phyloP scores from a whole-genome alignment of 2,329 filamentous ascomycete species.

The Alternaria sp. region DNA sequence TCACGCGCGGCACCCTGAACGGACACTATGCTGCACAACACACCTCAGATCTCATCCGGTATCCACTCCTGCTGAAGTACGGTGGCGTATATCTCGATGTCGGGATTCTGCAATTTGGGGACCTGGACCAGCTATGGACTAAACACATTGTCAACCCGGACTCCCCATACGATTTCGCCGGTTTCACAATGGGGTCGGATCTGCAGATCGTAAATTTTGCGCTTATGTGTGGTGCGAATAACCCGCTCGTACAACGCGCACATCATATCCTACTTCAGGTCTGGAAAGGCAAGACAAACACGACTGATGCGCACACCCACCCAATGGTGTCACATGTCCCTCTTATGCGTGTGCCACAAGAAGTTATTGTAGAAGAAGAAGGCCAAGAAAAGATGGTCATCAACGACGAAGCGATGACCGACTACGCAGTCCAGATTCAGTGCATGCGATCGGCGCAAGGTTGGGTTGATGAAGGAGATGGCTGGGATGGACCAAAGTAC shows the following conservation, averaged over 20 bases:
- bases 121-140: constrained; percentile 64
- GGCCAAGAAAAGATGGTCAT: constrained; percentile 42
- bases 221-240: constrained; percentile 44
- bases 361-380: constrained; percentile 45
- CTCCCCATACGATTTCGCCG: constrained; percentile 55
- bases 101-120: constrained; percentile 65
- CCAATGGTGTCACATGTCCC: constrained; percentile 61
- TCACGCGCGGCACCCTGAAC: constrained; percentile 59
- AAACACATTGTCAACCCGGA: constrained; percentile 57
- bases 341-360: constrained; percentile 55
- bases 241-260: constrained; percentile 59
- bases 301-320: constrained; percentile 58
- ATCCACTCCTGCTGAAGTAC: constrained; percentile 64
- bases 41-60: constrained; percentile 67
- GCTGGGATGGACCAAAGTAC: constrained; percentile 66
- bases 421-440: constrained; percentile 68
- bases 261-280: constrained; percentile 62
- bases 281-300: constrained; percentile 56
- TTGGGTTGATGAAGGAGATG: constrained; percentile 60
- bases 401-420: constrained; percentile 58
- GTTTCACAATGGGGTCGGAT: constrained; percentile 38
- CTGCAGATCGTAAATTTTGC: constrained; percentile 36
- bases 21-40: constrained; percentile 64
- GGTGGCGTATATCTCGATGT: constrained; percentile 68
- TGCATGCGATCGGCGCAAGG: constrained; percentile 62